phyloP scores from a whole-genome alignment of 495 filamentous ascomycete species.

The Daldinia childiae region DNA sequence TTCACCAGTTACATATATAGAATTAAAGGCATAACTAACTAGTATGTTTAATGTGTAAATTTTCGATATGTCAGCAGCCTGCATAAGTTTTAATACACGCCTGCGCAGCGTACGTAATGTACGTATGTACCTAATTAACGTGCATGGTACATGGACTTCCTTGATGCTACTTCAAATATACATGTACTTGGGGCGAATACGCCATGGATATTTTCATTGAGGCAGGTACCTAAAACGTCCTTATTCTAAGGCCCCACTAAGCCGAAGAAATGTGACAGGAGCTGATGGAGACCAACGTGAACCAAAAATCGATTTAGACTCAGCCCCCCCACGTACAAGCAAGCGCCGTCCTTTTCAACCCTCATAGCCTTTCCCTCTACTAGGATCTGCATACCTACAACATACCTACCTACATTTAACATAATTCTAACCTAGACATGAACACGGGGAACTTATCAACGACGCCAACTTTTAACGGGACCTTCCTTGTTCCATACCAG shows the following conservation, averaged over 20 bases:
- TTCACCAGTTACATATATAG: no score
- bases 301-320: conserved; percentile 41
- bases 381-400: conserved; percentile 2
- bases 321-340: conserved; percentile 35
- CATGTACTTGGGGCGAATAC: background rate
- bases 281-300: conserved; percentile 33
- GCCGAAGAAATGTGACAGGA: conserved; percentile 33
- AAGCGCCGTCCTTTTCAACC: conserved; percentile 34
- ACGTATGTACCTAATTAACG: background rate
- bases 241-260: conserved; percentile 13
- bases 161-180: background rate
- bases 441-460: conserved; percentile 1
- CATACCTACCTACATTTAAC: conserved; percentile 13
- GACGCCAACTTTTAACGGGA: conserved; percentile 10
- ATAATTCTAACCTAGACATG: background rate
- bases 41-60: background rate
- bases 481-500: conserved; percentile 4
- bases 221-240: background rate
- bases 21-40: background rate
- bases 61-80: background rate
- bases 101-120: background rate
- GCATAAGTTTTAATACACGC: background rate
- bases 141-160: background rate
- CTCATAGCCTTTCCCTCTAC: conserved; percentile 22
- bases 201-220: background rate